Evolutionary conservation across 192 early-diverging fungal genomes (phyloP).

Genomic region (Hyaloraphidium curvatum): DNA sequence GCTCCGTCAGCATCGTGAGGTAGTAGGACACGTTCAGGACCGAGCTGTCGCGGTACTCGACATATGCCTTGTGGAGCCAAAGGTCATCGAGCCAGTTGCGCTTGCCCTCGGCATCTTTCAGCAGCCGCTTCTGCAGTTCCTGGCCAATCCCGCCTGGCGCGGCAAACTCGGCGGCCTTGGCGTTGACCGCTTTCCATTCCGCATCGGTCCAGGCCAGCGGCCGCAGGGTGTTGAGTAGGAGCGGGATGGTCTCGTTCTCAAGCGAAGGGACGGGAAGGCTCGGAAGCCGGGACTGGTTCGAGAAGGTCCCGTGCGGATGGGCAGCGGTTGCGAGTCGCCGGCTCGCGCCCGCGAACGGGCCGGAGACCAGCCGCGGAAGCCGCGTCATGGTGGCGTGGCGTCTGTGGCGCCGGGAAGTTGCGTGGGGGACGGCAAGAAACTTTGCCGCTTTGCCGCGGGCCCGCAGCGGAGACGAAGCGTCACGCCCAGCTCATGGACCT

Average conservation of each 20-base stretch:
- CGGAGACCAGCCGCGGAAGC: too few species aligned
- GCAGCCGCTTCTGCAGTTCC: conserved; percentile 36
- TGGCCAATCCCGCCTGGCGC: conserved; percentile 26
- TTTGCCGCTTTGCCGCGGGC: too few species aligned
- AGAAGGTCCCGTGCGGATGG: too few species aligned
- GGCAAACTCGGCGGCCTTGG: conserved; percentile 24
- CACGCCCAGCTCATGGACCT: too few species aligned
- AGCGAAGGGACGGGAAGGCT: neutral
- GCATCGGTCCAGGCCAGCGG: neutral
- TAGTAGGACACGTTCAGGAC: conserved; percentile 83
- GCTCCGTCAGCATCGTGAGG: conserved; percentile 44
- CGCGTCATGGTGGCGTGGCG: too few species aligned
- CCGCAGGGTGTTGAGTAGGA: neutral
- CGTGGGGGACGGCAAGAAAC: too few species aligned
- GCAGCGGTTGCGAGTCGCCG: too few species aligned
- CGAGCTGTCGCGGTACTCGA: conserved; percentile 58
- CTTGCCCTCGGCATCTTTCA: conserved; percentile 35
- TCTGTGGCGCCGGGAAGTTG: too few species aligned
- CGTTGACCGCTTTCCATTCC: neutral
- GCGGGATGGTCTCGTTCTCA: neutral
- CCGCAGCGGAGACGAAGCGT: too few species aligned
- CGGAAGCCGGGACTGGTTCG: neutral
- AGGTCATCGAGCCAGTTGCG: conserved; percentile 52
- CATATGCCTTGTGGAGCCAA: conserved; percentile 62
- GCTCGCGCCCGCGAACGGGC: too few species aligned